A percentile compares a stretch with the other conserved stretches of the same genome.
These are phyloP conservation scores for Areca catechu DNA, from an alignment of 176 grass and related monocot species.

Conservation along the genomic window DNA sequence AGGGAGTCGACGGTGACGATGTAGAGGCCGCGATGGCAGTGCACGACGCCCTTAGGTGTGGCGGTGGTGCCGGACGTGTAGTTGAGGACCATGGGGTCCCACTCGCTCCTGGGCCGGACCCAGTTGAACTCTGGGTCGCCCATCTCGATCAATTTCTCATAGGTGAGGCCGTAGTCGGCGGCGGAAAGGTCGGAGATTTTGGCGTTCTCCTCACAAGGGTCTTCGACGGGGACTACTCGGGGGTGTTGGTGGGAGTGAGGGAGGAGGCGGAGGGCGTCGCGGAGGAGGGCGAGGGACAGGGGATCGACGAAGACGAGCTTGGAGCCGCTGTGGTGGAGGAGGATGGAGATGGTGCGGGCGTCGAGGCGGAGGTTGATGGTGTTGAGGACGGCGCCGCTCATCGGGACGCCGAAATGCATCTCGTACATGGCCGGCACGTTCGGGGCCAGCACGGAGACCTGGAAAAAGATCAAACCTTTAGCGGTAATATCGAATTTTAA, in stretches of 20 bases:
- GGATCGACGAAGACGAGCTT: slow-evolving; percentile 63
- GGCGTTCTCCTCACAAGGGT: slow-evolving; percentile 32
- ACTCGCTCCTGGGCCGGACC: slow-evolving; percentile 52
- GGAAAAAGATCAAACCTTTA: not conserved
- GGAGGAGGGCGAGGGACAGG: slow-evolving; percentile 28
- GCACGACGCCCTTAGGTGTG: slow-evolving; percentile 76
- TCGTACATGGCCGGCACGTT: slow-evolving; percentile 97
- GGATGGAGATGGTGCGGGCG: slow-evolving; percentile 57
- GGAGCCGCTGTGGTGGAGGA: slow-evolving; percentile 53
- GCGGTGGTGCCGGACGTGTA: slow-evolving; percentile 95
- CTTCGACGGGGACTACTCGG: slow-evolving; percentile 54
- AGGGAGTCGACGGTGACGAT: slow-evolving; percentile 42
- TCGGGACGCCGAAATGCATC: slow-evolving; percentile 82
- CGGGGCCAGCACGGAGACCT: slow-evolving; percentile 71
- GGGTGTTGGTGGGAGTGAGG: slow-evolving; percentile 25
- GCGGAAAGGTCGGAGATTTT: not conserved
- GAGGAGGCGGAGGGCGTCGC: slow-evolving; percentile 36
- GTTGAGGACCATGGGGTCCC: slow-evolving; percentile 85
- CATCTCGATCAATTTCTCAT: slow-evolving; percentile 45
- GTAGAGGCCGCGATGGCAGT: slow-evolving; percentile 74
- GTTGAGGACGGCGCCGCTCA: slow-evolving; percentile 93
- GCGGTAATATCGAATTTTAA: not conserved
- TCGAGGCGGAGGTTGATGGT: slow-evolving; percentile 83
- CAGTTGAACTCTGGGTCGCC: slow-evolving; percentile 56
- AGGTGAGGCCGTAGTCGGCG: slow-evolving; percentile 20